phyloP scores from a whole-genome alignment of 2,329 filamentous ascomycete species.

The Sodiomyces alkalinus region DNA sequence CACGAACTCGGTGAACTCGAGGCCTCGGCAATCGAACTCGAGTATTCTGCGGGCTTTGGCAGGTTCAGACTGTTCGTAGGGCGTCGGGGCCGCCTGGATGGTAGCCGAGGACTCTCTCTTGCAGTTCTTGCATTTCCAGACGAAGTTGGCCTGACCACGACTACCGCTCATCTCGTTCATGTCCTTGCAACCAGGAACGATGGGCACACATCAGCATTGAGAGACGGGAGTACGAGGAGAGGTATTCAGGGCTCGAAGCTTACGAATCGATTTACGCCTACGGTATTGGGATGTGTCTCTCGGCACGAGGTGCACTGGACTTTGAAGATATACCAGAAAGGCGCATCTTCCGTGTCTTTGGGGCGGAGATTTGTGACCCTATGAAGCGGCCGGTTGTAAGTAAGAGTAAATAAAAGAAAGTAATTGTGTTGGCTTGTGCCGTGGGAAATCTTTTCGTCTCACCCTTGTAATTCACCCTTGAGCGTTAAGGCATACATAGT shows the following conservation, averaged over 20 bases:
- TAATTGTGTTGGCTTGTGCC: too few relatives aligned
- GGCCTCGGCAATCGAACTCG: constrained; percentile 82
- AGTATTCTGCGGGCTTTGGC: constrained; percentile 66
- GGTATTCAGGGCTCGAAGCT: too few relatives aligned
- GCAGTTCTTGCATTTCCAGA: constrained; percentile 99
- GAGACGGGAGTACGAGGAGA: neutral
- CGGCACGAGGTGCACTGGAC: constrained; percentile 97
- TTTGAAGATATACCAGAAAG: constrained; percentile 96
- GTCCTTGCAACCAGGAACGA: constrained; percentile 60
- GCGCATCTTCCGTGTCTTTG: constrained; percentile 61
- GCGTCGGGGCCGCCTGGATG: constrained; percentile 57
- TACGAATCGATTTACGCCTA: constrained; percentile 82
- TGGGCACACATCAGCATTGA: neutral
- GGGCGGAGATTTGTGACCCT: constrained; percentile 87
- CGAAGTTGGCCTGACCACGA: constrained; percentile 92
- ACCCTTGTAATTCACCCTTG: constrained; percentile 58
- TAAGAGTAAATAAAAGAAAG: too few relatives aligned
- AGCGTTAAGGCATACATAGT: constrained; percentile 51
- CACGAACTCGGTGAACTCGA: constrained; percentile 85
- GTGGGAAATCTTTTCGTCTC: constrained; percentile 18
- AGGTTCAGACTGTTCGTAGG: constrained; percentile 58
- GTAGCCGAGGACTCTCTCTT: constrained; percentile 82
- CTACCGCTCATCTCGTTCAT: constrained; percentile 83
- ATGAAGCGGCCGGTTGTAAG: too few relatives aligned
- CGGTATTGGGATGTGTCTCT: constrained; percentile 74